A percentile compares a stretch with the other conserved stretches of the same genome.
Conservation (phyloP, 495 filamentous ascomycete genomes). For the Articulospora tetracladia region DNA sequence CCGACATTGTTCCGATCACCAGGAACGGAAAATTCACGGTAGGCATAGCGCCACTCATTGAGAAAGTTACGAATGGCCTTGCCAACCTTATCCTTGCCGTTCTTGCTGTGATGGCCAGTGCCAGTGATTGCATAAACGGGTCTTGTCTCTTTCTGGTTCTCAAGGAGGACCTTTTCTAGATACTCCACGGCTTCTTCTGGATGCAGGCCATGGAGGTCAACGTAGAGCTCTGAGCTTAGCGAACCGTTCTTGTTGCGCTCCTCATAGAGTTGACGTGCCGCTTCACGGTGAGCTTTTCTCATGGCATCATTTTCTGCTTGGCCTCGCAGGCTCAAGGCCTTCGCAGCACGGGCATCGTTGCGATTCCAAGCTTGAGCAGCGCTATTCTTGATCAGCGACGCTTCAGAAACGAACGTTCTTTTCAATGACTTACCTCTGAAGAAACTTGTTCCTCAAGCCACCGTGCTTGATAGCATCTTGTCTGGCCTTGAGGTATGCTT, state of each 20-base stretch:
- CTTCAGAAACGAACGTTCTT: not conserved
- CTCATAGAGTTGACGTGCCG: constrained; percentile 87
- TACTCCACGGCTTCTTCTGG: constrained; percentile 97
- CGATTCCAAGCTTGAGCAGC: constrained; percentile 99
- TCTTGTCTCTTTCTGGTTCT: constrained; percentile 67
- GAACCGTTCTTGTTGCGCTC: constrained; percentile 77
- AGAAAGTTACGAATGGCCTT: constrained; percentile 89
- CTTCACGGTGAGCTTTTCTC: constrained; percentile 95
- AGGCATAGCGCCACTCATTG: constrained; percentile 94
- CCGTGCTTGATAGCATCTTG: constrained; percentile 96
- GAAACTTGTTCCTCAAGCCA: constrained; percentile 90
- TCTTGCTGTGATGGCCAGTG: constrained; percentile 96
- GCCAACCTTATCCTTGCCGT: constrained; percentile 97
- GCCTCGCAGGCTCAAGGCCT: constrained; percentile 87
- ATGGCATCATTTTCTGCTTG: constrained; percentile 96
- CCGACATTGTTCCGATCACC: constrained; percentile 88
- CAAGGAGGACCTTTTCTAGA: constrained; percentile 78
- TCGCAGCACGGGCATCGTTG: constrained; percentile 93
- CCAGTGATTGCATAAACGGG: constrained; percentile 95
- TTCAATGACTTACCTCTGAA: constrained; percentile 68
- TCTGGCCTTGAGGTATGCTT: constrained; percentile 88
- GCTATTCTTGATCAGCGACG: constrained; percentile 42
- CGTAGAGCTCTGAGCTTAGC: constrained; percentile 70
- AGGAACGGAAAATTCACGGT: constrained; percentile 91
- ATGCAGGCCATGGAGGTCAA: constrained; percentile 94